phyloP scores from a whole-genome alignment of 108 stramenopile genomes.

The Pseudonitzschia multiseries region DNA sequence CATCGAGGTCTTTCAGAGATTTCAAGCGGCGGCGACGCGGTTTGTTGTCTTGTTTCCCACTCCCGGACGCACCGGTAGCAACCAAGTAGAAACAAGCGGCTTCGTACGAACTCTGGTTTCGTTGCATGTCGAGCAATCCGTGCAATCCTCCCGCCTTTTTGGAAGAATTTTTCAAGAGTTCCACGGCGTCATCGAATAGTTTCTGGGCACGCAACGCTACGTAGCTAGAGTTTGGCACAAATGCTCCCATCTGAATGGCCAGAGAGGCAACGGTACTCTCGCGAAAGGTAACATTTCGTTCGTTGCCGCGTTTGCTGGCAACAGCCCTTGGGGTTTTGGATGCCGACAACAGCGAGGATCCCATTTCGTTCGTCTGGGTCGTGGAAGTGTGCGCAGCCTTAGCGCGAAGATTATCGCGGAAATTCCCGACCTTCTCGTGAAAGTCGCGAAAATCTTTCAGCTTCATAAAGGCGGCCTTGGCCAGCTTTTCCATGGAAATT shows the following conservation, averaged over 20 bases:
- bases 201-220: conserved; percentile 30
- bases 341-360: neutral
- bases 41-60: neutral
- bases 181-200: conserved; percentile 18
- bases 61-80: conserved; percentile 9
- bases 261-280: conserved; percentile 29
- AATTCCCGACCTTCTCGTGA: conserved; percentile 35
- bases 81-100: conserved; percentile 64
- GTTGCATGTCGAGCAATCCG: conserved; percentile 40
- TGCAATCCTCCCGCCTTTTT: neutral
- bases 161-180: neutral
- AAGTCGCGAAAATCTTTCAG: conserved; percentile 31
- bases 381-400: neutral
- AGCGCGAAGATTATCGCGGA: conserved; percentile 11
- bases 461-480: conserved; percentile 36
- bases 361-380: neutral
- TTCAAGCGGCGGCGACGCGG: neutral
- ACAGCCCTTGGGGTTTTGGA: neutral
- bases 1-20: neutral
- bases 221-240: conserved; percentile 32
- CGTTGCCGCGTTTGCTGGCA: neutral
- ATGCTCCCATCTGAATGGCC: conserved; percentile 40
- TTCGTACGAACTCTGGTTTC: conserved; percentile 48
- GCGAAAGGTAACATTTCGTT: neutral
- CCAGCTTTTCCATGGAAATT: conserved; percentile 30